A percentile compares a stretch with the other conserved stretches of the same genome.
phyloP scores from a whole-genome alignment of 2,329 filamentous ascomycete species.

The Paecilomyces variotii region DNA sequence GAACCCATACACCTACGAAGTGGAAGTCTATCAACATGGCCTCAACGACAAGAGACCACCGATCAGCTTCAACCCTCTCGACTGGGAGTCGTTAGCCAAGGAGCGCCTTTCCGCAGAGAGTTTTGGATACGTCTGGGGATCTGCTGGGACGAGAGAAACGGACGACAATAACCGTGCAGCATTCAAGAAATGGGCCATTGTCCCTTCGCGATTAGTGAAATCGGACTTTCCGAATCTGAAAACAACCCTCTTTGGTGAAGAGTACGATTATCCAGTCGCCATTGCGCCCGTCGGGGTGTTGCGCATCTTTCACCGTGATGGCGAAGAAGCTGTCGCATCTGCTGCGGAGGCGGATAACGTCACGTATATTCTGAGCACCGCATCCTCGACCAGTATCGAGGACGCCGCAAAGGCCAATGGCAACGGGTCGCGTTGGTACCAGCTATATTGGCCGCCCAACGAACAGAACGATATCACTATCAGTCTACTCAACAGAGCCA shows the following conservation, averaged over 20 bases:
- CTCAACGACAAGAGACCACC: slow-evolving; percentile 39
- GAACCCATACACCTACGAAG: slow-evolving; percentile 20
- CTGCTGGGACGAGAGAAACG: slow-evolving; percentile 36
- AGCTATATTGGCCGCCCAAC: slow-evolving; percentile 61
- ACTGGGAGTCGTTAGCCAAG: slow-evolving; percentile 47
- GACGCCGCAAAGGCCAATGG: slow-evolving; percentile 53
- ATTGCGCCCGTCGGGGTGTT: slow-evolving; percentile 65
- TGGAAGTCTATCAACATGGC: slow-evolving; percentile 40
- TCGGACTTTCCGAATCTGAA: slow-evolving; percentile 38
- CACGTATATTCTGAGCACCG: slow-evolving; percentile 60
- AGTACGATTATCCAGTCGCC: slow-evolving; percentile 46
- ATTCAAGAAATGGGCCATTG: slow-evolving; percentile 21
- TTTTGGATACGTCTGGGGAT: slow-evolving; percentile 53
- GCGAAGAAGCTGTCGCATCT: slow-evolving; percentile 53
- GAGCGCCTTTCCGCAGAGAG: slow-evolving; percentile 39
- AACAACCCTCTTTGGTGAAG: slow-evolving; percentile 44
- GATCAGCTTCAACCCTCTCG: slow-evolving; percentile 50
- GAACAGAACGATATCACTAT: slow-evolving; percentile 55
- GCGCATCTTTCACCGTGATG: slow-evolving; percentile 56
- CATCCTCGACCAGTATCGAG: slow-evolving; percentile 55
- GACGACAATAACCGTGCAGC: slow-evolving; percentile 21
- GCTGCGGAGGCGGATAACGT: slow-evolving; percentile 52
- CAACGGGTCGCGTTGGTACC: slow-evolving; percentile 56
- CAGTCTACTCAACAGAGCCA: slow-evolving; percentile 45
- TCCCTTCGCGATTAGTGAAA: slow-evolving; percentile 18